These are phyloP conservation scores for Erodium texanum DNA, from an alignment of 441 rosid genomes.

Conservation along the genomic window DNA sequence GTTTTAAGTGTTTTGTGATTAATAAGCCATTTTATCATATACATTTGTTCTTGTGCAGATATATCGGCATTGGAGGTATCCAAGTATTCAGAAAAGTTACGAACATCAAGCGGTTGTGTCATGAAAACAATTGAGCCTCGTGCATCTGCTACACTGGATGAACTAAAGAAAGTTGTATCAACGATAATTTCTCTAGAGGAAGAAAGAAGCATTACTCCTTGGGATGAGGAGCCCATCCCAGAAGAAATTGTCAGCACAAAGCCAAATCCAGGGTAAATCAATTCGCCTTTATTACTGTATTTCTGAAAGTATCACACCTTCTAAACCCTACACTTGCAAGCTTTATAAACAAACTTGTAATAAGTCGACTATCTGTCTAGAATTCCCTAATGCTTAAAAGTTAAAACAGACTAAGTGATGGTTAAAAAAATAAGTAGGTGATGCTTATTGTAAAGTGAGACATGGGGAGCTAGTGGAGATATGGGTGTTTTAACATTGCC, in stretches of 20 bases:
- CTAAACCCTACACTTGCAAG: background rate
- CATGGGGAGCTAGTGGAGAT: background rate
- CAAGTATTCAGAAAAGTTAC: conserved; percentile 63
- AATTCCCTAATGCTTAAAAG: background rate
- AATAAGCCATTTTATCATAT: conserved; percentile 13
- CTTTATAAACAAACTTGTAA: background rate
- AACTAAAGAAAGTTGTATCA: conserved; percentile 39
- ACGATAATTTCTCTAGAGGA: conserved; percentile 54
- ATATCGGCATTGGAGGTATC: conserved; percentile 73
- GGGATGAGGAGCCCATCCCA: conserved; percentile 88
- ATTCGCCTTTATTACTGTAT: conserved; percentile 4
- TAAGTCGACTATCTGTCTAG: background rate
- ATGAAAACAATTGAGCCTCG: conserved; percentile 80
- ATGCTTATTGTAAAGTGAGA: background rate
- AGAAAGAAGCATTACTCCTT: conserved; percentile 52
- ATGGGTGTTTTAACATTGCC: background rate
- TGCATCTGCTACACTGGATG: conserved; percentile 62
- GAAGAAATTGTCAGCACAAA: conserved; percentile 68
- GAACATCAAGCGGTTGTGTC: conserved; percentile 67
- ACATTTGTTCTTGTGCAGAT: conserved; percentile 33
- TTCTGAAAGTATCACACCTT: conserved; percentile 9
- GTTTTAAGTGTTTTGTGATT: conserved; percentile 11
- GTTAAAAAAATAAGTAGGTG: background rate
- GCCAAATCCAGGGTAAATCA: conserved; percentile 71
- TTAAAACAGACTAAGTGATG: background rate